Conservation (phyloP, 2,329 filamentous ascomycete genomes). For the Colletotrichum coccodes region DNA sequence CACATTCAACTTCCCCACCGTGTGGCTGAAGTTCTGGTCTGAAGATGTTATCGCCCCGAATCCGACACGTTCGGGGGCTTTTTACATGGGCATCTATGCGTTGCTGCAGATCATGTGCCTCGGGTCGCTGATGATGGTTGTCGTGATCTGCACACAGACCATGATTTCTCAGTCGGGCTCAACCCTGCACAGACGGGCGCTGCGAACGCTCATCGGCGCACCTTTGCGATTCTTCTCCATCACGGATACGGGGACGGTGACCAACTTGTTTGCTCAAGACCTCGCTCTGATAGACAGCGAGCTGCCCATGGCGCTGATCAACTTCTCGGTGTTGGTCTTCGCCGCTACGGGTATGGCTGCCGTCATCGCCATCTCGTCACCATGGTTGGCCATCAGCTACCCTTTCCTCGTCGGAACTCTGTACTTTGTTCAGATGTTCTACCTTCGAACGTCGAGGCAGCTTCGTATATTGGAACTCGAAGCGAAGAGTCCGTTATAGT, state of each 20-base stretch:
- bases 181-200: slow-evolving; percentile 44
- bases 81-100: slow-evolving; percentile 45
- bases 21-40: slow-evolving; percentile 56
- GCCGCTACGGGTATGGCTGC: slow-evolving; percentile 53
- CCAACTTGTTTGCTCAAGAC: slow-evolving; percentile 58
- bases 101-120: slow-evolving; percentile 35
- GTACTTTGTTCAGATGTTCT: slow-evolving; percentile 65
- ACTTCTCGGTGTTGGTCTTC: slow-evolving; percentile 39
- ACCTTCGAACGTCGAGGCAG: slow-evolving; percentile 69
- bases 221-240: slow-evolving; percentile 53
- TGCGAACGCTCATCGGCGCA: slow-evolving; percentile 47
- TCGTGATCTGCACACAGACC: slow-evolving; percentile 34
- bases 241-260: slow-evolving; percentile 52
- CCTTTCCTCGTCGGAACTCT: slow-evolving; percentile 57
- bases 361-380: slow-evolving; percentile 55
- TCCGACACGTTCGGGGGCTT: slow-evolving; percentile 32
- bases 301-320: slow-evolving; percentile 46
- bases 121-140: slow-evolving; percentile 35
- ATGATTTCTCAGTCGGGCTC: slow-evolving; percentile 44
- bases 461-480: slow-evolving; percentile 70
- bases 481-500: slow-evolving; percentile 68
- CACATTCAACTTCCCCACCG: slow-evolving; percentile 40
- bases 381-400: slow-evolving; percentile 59
- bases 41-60: slow-evolving; percentile 38
- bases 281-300: slow-evolving; percentile 52